Evolutionary conservation across 78 protist genomes (phyloP).

Genomic region (Dictyostelium citrinum): DNA sequence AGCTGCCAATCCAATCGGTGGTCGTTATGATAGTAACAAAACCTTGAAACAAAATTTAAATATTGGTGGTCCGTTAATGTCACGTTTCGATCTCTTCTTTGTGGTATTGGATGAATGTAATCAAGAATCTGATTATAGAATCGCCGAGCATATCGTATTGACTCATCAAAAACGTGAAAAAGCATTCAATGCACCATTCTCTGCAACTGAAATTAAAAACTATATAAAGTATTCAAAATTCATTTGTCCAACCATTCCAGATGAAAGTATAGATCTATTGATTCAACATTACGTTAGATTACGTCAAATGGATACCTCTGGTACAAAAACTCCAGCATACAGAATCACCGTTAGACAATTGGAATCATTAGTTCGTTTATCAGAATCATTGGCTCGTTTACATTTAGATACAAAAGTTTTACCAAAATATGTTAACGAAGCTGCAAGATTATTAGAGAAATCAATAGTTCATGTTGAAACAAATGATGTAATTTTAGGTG

Average conservation of each 20-base stretch:
- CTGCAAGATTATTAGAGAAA: constrained; percentile 69
- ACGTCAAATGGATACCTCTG: constrained; percentile 52
- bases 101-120: constrained; percentile 95
- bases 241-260: constrained; percentile 87
- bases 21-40: constrained; percentile 73
- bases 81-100: constrained; percentile 99
- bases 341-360: constrained; percentile 98
- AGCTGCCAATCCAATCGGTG: constrained; percentile 97
- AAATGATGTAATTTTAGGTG: constrained; percentile 53
- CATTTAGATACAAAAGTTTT: constrained; percentile 18
- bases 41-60: constrained; percentile 87
- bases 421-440: constrained; percentile 76
- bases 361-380: constrained; percentile 97
- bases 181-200: constrained; percentile 72
- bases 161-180: constrained; percentile 88
- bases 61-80: constrained; percentile 98
- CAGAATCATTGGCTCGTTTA: constrained; percentile 95
- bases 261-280: constrained; percentile 38
- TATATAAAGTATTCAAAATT: constrained; percentile 91
- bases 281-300: constrained; percentile 72
- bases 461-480: constrained; percentile 83
- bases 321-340: constrained; percentile 38
- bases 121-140: constrained; percentile 87
- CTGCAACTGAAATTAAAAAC: constrained; percentile 83
- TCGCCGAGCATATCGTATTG: constrained; percentile 96